Conservation (phyloP, 2,329 filamentous ascomycete species). For the Lojkania enalia region DNA sequence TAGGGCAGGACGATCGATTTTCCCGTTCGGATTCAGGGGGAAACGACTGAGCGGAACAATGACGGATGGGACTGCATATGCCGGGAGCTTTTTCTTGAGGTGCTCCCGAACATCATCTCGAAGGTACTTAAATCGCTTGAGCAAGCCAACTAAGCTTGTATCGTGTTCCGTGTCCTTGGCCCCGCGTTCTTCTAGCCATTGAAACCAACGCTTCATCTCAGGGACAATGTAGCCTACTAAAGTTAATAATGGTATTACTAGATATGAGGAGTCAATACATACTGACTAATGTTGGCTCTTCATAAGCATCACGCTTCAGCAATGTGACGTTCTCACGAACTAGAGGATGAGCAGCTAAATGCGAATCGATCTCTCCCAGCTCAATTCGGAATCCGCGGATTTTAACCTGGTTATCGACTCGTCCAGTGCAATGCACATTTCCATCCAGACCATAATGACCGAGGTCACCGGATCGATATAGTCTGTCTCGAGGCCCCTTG, state of each 20-base stretch:
- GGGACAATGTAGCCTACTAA: conserved; percentile 73
- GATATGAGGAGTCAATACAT: conserved; percentile 14
- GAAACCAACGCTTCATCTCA: conserved; percentile 72
- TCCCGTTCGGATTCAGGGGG: conserved; percentile 65
- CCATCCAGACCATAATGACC: conserved; percentile 73
- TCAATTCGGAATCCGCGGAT: conserved; percentile 96
- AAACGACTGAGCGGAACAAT: conserved; percentile 73
- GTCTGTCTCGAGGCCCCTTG: conserved; percentile 77
- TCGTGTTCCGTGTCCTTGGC: conserved; percentile 44
- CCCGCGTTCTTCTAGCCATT: conserved; percentile 61
- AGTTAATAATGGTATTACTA: neutral
- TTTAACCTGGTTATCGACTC: conserved; percentile 89
- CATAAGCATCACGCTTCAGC: conserved; percentile 78
- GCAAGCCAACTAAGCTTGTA: conserved; percentile 57
- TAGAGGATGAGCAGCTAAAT: conserved; percentile 73
- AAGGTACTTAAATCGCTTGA: conserved; percentile 64
- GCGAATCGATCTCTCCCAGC: conserved; percentile 86
- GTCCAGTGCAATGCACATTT: conserved; percentile 75
- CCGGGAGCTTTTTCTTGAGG: conserved; percentile 71
- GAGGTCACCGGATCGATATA: conserved; percentile 88
- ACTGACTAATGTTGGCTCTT: conserved; percentile 83
- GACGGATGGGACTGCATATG: conserved; percentile 74
- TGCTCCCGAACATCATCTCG: conserved; percentile 66
- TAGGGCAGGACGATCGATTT: conserved; percentile 77
- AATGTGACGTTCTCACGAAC: conserved; percentile 86